These are phyloP conservation scores for Euphorbia pulcherrima DNA, from an alignment of 345 rosid genomes.

Conservation along the genomic window DNA sequence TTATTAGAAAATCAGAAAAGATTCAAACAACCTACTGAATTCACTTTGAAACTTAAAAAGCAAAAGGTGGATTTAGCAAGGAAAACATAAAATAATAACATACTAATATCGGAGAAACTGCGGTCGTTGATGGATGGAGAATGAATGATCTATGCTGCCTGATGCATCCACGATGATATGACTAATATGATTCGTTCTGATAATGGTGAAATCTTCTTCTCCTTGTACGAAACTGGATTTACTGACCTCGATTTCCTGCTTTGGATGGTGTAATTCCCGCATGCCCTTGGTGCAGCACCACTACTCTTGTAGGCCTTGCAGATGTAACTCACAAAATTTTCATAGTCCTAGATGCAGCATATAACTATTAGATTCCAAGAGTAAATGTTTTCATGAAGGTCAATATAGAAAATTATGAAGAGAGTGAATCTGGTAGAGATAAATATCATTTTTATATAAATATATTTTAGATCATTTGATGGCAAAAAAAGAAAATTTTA, in stretches of 20 bases:
- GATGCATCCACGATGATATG: constrained; percentile 23
- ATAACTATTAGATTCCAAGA: neutral
- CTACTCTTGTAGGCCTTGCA: constrained; percentile 69
- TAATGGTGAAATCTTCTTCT: constrained; percentile 11
- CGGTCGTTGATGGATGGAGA: neutral
- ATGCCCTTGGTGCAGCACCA: constrained; percentile 38
- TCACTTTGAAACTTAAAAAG: neutral
- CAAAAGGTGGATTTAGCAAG: neutral
- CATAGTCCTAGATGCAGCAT: constrained; percentile 54
- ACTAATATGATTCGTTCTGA: constrained; percentile 20
- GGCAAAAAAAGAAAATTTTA: neutral
- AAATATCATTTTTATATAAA: neutral
- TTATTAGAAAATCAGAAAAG: neutral
- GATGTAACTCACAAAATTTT: constrained; percentile 65
- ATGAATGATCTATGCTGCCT: constrained; percentile 5
- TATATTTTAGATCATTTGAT: neutral
- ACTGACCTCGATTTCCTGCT: constrained; percentile 17
- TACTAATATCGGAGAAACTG: neutral
- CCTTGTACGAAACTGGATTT: constrained; percentile 42
- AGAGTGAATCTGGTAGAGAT: neutral
- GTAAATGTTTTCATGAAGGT: neutral
- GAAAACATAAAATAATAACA: neutral
- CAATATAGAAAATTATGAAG: neutral
- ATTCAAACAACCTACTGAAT: neutral
- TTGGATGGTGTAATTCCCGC: constrained; percentile 35